A percentile compares a stretch with the other conserved stretches of the same genome.
phyloP scores from a whole-genome alignment of 345 rosid species.

The Cochlearia excelsa region DNA sequence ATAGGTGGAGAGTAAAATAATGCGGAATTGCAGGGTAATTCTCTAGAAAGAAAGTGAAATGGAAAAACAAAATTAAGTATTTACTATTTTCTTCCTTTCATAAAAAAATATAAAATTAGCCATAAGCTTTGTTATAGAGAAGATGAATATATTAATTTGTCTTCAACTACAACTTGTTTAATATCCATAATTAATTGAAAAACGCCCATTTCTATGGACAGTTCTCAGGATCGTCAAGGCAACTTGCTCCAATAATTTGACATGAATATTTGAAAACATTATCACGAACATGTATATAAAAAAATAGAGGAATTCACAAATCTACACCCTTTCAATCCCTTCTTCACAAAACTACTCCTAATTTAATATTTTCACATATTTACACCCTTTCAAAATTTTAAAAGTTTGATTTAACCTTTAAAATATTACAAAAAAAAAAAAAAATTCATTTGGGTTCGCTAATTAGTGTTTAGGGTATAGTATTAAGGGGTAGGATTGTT shows the following conservation, averaged over 20 bases:
- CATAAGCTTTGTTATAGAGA: background rate
- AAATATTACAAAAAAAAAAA: too few relatives aligned
- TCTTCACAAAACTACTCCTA: too few relatives aligned
- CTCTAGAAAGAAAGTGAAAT: conserved; percentile 1
- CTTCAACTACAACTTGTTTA: background rate
- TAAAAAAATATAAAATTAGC: background rate
- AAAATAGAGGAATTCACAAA: too few relatives aligned
- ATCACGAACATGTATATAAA: background rate
- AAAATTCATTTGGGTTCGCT: too few relatives aligned
- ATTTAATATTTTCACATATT: too few relatives aligned
- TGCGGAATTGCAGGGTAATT: conserved; percentile 29
- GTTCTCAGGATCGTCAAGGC: background rate
- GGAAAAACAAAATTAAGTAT: background rate
- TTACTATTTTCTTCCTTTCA: conserved; percentile 18
- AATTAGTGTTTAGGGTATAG: too few relatives aligned
- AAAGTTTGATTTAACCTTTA: too few relatives aligned
- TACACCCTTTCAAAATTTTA: too few relatives aligned
- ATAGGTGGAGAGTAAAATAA: conserved; percentile 37
- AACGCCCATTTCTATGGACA: background rate
- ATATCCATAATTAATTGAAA: background rate
- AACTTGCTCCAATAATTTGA: background rate
- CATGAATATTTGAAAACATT: background rate
- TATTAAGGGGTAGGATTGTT: too few relatives aligned
- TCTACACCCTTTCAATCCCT: too few relatives aligned
- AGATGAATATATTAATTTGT: conserved; percentile 3